A percentile compares a stretch with the other conserved stretches of the same genome.
phyloP scores from a whole-genome alignment of 1,284 basidiomycete genomes.

The Rhodotorula sp. region DNA sequence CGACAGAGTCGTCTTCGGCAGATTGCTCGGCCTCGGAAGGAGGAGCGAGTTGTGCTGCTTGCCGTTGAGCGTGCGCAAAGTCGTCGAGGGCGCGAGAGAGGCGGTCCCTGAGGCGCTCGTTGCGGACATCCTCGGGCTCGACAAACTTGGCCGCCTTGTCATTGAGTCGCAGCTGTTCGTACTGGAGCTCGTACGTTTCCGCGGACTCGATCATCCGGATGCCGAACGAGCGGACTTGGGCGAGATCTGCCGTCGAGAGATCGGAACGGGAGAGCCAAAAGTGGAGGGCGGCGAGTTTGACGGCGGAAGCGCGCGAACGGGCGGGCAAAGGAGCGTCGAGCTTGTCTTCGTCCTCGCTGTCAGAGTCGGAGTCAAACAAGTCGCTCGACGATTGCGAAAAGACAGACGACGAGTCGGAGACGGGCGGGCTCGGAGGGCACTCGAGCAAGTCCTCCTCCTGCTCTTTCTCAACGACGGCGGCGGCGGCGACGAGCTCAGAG shows the following conservation, averaged over 20 bases:
- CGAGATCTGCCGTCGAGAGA: background rate
- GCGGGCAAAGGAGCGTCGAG: background rate
- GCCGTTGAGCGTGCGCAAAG: background rate
- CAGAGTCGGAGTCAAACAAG: background rate
- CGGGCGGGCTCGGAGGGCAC: conserved; percentile 1
- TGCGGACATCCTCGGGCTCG: background rate
- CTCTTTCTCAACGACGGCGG: background rate
- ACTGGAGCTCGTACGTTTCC: background rate
- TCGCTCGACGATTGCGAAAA: background rate
- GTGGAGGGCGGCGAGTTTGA: background rate
- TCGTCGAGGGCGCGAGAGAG: background rate
- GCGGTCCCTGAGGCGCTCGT: background rate
- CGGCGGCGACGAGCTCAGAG: background rate
- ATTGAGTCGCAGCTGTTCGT: background rate
- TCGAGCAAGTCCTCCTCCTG: background rate
- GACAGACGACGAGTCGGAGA: conserved; percentile 1
- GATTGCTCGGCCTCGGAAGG: background rate
- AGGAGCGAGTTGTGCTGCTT: background rate
- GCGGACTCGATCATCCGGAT: background rate
- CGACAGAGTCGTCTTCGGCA: background rate
- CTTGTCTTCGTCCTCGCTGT: background rate
- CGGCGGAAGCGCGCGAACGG: background rate
- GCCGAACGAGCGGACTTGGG: background rate
- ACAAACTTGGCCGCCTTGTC: background rate
- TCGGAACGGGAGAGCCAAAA: background rate